Base-by-base conservation (phyloP, 169 alveolate species). In the Plasmodium sp. region DNA sequence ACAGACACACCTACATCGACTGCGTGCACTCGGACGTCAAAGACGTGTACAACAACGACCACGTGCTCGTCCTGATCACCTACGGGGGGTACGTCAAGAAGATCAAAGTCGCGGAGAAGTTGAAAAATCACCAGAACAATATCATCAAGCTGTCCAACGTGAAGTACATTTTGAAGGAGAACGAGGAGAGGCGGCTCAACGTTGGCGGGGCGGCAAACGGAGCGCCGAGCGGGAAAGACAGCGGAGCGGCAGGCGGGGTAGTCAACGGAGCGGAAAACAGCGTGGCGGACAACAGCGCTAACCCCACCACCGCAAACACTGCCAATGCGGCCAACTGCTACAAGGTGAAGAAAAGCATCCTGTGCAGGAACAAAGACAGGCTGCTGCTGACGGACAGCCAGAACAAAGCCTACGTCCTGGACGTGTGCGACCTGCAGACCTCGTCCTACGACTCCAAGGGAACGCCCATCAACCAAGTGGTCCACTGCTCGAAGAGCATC, bases 381-480 rank as follows among this genome's bases (percentile, higher is more conserved):
- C 51, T 90, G 43, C 83, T 90, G 34, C 58, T 90, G 6, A 90
- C 94, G 36, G 94, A 90, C 36, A 90, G 73, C 31, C 77, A 18
- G 27, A 90, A 81, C 73, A 90, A 90, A 39, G 94, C 92, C 22
- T 90, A 31, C 83, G 41, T 90, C 31, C 74, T 90, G 36, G 67
- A 90, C 51, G 94, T 90, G 31, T 58, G 48, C 22, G 88, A 90
- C 9, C 7, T 90, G 74, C 91, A 79, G n/a, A 12, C 74, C 16
- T 90, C 92, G 16, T 90, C 91, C 18, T 90, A 90, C 36, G 94
- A 90, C 72, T 90, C 94, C 31, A 90, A 90, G 74, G 94, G 94
- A 10, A 81, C 75, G 18, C 80, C 94, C 14, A 90, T 90, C 51
- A 90, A 81, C 41, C 94, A 90, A 81, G 45, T 90, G 9, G 58